These are phyloP conservation scores for Penicillium sp. DNA, from an alignment of 2,329 filamentous ascomycete genomes.

Conservation along the genomic window DNA sequence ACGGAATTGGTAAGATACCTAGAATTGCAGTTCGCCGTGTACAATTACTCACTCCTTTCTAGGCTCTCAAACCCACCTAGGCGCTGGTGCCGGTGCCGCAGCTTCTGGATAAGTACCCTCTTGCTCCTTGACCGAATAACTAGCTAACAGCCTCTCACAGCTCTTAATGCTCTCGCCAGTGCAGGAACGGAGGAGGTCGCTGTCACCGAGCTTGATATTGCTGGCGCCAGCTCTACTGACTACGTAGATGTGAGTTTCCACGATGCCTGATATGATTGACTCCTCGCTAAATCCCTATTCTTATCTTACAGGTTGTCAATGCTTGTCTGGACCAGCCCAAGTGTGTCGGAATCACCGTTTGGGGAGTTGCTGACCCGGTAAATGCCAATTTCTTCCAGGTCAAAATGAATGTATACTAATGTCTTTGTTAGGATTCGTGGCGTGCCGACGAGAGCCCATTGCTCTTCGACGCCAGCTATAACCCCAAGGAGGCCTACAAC, in stretches of 20 bases:
- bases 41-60: slow-evolving; percentile 7
- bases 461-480: slow-evolving; percentile 9
- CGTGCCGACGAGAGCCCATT: slow-evolving; percentile 3
- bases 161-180: slow-evolving; percentile 47
- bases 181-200: slow-evolving; percentile 50
- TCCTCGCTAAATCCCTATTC: neutral
- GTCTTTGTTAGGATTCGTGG: slow-evolving; percentile 8
- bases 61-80: slow-evolving; percentile 48
- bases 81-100: slow-evolving; percentile 2
- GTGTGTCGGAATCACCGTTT: slow-evolving; percentile 60
- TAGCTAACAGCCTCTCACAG: slow-evolving; percentile 29
- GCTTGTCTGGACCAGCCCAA: slow-evolving; percentile 52
- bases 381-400: neutral
- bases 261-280: slow-evolving; percentile 17
- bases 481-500: slow-evolving; percentile 9
- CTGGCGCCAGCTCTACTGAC: slow-evolving; percentile 47
- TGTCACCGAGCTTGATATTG: slow-evolving; percentile 61
- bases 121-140: neutral
- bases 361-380: slow-evolving; percentile 41
- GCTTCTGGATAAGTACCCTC: neutral
- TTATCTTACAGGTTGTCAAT: slow-evolving; percentile 31
- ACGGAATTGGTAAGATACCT: slow-evolving; percentile 46
- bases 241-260: slow-evolving; percentile 43
- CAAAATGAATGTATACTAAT: neutral
- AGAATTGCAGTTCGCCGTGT: slow-evolving; percentile 10